Evolutionary conservation across 179 eudicot genomes (phyloP).

Genomic region (Spergularia azorica): DNA sequence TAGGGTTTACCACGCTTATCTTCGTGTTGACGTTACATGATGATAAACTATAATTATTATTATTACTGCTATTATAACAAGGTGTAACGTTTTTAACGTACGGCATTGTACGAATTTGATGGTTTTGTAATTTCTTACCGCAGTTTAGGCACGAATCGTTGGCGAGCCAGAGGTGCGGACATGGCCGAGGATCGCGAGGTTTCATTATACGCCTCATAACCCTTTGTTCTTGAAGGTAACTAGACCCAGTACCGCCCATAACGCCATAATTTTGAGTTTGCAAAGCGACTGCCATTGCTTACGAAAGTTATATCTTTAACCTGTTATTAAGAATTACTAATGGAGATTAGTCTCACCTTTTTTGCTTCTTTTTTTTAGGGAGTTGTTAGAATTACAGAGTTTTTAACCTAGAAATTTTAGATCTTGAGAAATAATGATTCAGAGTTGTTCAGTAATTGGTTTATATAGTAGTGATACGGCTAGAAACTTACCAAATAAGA

Average conservation of each 20-base stretch:
- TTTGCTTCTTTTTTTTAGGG: too few relatives aligned
- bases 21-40: neutral
- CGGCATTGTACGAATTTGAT: neutral
- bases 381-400: too few relatives aligned
- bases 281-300: neutral
- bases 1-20: slow-evolving; percentile 9
- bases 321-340: too few relatives aligned
- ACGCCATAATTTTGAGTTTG: neutral
- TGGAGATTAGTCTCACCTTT: too few relatives aligned
- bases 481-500: too few relatives aligned
- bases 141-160: neutral
- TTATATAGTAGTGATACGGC: too few relatives aligned
- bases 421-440: too few relatives aligned
- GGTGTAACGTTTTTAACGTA: neutral
- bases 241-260: too few relatives aligned
- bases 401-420: too few relatives aligned
- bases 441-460: too few relatives aligned
- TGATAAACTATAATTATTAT: neutral
- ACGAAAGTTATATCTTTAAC: too few relatives aligned
- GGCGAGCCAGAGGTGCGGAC: neutral
- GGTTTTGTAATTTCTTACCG: neutral
- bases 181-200: neutral
- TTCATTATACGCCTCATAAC: neutral
- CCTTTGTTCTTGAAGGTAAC: neutral
- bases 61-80: neutral